Conservation (phyloP, 2,329 filamentous ascomycete species). For the Pseudocercospora crystallina region DNA sequence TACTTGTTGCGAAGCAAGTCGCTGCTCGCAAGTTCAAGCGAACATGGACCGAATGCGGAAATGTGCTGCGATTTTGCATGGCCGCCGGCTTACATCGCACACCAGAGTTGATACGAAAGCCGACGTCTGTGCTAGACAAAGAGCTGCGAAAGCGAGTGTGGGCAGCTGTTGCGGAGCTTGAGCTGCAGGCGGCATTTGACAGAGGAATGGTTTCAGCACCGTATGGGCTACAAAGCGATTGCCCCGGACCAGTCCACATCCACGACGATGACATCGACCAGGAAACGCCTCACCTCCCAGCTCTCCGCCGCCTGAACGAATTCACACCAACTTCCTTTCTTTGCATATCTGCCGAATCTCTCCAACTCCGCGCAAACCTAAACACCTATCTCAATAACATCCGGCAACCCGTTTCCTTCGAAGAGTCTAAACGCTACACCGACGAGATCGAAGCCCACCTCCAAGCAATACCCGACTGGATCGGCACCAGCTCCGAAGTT, state of each 20-base stretch:
- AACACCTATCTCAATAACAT: constrained; percentile 35
- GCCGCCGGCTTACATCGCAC: constrained; percentile 55
- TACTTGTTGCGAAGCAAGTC: constrained; percentile 51
- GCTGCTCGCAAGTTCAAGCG: constrained; percentile 56
- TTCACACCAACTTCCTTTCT: constrained; percentile 33
- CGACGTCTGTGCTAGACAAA: constrained; percentile 46
- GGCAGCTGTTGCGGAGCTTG: constrained; percentile 58
- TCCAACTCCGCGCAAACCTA: constrained; percentile 27
- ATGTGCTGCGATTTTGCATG: constrained; percentile 54
- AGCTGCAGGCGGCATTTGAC: constrained; percentile 57
- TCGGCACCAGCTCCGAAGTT: constrained; percentile 11
- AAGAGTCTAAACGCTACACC: constrained; percentile 34
- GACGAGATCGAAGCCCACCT: constrained; percentile 34
- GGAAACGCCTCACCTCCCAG: constrained; percentile 24
- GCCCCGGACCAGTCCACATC: constrained; percentile 50
- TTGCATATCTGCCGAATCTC: constrained; percentile 24
- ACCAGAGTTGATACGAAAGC: constrained; percentile 39
- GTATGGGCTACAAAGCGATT: constrained; percentile 50
- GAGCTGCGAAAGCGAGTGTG: constrained; percentile 58
- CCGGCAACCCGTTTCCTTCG: constrained; percentile 29
- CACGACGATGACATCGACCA: constrained; percentile 49
- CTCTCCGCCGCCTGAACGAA: constrained; percentile 20
- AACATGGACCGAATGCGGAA: constrained; percentile 53
- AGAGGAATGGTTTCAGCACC: constrained; percentile 52
- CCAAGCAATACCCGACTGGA: constrained; percentile 29